Evolutionary conservation across 139 green algal genomes (phyloP).

Genomic region (Chlorella sp.): DNA sequence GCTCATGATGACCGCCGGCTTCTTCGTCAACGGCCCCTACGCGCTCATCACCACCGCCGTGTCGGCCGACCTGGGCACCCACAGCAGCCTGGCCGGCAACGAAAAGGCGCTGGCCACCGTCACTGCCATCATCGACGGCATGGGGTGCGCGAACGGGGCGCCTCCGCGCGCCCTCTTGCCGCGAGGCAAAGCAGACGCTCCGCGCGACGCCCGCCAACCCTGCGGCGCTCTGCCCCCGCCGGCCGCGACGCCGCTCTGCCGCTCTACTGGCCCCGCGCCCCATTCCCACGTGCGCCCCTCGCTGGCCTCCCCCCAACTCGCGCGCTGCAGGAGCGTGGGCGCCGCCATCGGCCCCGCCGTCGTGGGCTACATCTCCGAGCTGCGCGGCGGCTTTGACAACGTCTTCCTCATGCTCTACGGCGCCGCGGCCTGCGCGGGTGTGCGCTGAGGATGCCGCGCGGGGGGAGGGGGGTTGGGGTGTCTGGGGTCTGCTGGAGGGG

Average conservation of each 20-base stretch:
- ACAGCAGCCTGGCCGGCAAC: slow-evolving; percentile 83
- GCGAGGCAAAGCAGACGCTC: no score
- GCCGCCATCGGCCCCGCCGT: slow-evolving; percentile 90
- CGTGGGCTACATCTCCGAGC: slow-evolving; percentile 83
- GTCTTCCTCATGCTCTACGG: slow-evolving; percentile 92
- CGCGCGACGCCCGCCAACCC: no score
- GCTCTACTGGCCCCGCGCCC: no score
- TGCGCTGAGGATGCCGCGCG: not conserved
- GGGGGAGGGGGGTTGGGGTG: not conserved
- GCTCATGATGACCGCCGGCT: slow-evolving; percentile 87
- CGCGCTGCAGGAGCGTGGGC: no score
- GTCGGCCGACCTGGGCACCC: slow-evolving; percentile 91
- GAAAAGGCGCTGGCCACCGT: slow-evolving; percentile 92
- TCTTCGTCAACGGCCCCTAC: slow-evolving; percentile 97
- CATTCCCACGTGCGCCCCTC: no score
- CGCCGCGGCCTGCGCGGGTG: slow-evolving; percentile 56
- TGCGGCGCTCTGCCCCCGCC: no score
- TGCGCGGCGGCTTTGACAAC: slow-evolving; percentile 77
- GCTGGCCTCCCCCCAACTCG: no score
- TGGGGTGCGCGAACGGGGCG: no score
- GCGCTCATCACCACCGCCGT: slow-evolving; percentile 97
- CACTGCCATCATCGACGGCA: slow-evolving; percentile 98
- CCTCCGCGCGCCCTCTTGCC: no score
- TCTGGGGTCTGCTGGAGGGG: not conserved
- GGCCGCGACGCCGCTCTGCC: no score